Conservation (phyloP, 202 grass and related monocot genomes). For the Zoysia matrella region DNA sequence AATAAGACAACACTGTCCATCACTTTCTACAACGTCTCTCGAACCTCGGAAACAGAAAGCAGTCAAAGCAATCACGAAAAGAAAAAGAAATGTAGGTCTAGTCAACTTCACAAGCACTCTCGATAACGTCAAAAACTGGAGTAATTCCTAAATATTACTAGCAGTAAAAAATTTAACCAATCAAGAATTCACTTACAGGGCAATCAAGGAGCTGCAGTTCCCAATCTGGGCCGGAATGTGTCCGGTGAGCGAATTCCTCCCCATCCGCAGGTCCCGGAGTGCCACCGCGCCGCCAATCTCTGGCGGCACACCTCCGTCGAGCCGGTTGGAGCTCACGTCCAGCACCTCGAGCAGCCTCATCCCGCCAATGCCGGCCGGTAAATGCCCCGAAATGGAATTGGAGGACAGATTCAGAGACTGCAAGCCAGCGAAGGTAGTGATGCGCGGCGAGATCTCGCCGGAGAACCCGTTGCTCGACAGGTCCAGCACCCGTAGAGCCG, state of each 20-base stretch:
- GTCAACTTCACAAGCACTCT: constrained; percentile 52
- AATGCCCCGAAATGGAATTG: constrained; percentile 66
- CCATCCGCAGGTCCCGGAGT: constrained; percentile 72
- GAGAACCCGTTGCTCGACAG: constrained; percentile 79
- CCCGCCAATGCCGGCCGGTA: constrained; percentile 68
- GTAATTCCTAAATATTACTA: constrained; percentile 11
- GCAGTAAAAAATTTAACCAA: background rate
- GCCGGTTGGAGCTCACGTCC: constrained; percentile 67
- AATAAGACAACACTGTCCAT: constrained; percentile 48
- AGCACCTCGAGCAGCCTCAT: constrained; percentile 74
- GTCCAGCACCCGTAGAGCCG: constrained; percentile 60
- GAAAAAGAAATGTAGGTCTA: constrained; percentile 36
- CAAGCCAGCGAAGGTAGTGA: constrained; percentile 51
- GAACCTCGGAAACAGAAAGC: constrained; percentile 53
- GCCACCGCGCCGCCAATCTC: constrained; percentile 77
- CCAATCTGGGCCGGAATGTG: constrained; percentile 78
- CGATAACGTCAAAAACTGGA: constrained; percentile 33
- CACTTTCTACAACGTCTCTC: constrained; percentile 57
- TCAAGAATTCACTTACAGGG: constrained; percentile 68
- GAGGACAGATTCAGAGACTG: constrained; percentile 22
- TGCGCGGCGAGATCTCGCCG: constrained; percentile 65
- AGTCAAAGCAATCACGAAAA: constrained; percentile 41
- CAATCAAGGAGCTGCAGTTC: constrained; percentile 72
- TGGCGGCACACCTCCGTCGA: constrained; percentile 2
- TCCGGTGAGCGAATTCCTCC: constrained; percentile 66